Evolutionary conservation across 768 basidiomycete genomes (phyloP).

Genomic region (Daedaleopsis nitida): DNA sequence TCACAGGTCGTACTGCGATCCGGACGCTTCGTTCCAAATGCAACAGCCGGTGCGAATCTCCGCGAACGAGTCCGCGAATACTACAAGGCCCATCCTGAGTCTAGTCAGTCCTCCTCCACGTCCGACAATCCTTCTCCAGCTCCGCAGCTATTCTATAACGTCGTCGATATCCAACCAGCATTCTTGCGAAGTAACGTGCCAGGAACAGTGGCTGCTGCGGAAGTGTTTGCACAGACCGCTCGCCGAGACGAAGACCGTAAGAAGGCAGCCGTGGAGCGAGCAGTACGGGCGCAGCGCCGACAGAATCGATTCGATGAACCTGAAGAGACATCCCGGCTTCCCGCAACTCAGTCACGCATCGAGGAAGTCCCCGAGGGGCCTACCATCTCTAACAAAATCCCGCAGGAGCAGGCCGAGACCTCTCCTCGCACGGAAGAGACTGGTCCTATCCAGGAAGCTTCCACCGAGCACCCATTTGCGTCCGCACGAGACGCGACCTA

Average conservation of each 20-base stretch:
- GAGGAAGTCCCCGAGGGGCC: constrained; percentile 2
- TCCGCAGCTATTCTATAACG: not conserved
- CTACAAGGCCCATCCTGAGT: not conserved
- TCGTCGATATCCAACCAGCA: no score
- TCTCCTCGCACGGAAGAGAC: not conserved
- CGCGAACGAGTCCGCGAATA: constrained; percentile 10
- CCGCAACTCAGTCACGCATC: not conserved
- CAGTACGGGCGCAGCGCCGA: not conserved
- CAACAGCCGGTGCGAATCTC: constrained; percentile 1
- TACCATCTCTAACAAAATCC: not conserved
- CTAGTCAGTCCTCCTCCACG: not conserved
- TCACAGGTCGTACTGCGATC: constrained; percentile 28
- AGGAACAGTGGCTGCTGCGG: not conserved
- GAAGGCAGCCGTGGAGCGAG: not conserved
- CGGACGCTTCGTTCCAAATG: constrained; percentile 27
- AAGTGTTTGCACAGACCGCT: no score
- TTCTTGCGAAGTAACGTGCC: not conserved
- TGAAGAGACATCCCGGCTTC: not conserved
- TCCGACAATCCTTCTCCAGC: not conserved
- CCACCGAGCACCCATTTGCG: constrained; percentile 11
- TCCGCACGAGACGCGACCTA: constrained; percentile 7
- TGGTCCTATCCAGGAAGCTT: no score
- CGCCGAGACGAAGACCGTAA: not conserved
- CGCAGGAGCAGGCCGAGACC: not conserved
- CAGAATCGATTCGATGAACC: constrained; percentile 5